A percentile compares a stretch with the other conserved stretches of the same genome.
Evolutionary conservation across 2,329 filamentous ascomycete genomes (phyloP).

Genomic region (Aspergillus tamarii): DNA sequence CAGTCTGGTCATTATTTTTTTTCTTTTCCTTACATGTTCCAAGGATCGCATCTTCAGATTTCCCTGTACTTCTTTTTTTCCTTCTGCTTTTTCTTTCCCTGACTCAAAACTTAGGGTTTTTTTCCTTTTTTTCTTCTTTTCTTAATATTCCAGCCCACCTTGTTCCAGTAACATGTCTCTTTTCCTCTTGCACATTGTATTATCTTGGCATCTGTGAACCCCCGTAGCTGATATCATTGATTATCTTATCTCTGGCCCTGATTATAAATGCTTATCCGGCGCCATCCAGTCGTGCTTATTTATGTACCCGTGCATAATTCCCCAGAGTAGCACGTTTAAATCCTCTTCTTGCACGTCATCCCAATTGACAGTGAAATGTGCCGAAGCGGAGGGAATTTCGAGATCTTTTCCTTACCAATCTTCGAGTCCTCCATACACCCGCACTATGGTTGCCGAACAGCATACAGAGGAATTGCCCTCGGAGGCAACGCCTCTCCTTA

Average conservation of each 20-base stretch:
- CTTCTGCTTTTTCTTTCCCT: background rate
- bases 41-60: too few species aligned
- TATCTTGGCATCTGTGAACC: background rate
- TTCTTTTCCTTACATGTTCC: background rate
- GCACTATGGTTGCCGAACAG: constrained; percentile 12
- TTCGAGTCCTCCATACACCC: background rate
- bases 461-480: constrained; percentile 12
- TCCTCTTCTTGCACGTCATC: background rate
- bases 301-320: background rate
- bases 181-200: too few species aligned
- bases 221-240: background rate
- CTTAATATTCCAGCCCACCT: background rate
- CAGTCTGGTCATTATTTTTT: constrained; percentile 7
- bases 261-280: constrained; percentile 11
- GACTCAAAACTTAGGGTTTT: too few species aligned
- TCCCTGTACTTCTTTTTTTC: too few species aligned
- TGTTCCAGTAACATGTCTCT: too few species aligned
- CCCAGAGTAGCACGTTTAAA: background rate
- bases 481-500: constrained; percentile 22
- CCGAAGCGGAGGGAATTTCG: background rate
- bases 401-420: background rate
- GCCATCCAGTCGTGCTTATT: background rate
- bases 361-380: background rate
- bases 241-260: constrained; percentile 10
- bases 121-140: background rate